Percentiles rank a stretch among this genome's conserved stretches.
phyloP scores from a whole-genome alignment of 352 stramenopile species.

The Globisporangium cylindrosporum region DNA sequence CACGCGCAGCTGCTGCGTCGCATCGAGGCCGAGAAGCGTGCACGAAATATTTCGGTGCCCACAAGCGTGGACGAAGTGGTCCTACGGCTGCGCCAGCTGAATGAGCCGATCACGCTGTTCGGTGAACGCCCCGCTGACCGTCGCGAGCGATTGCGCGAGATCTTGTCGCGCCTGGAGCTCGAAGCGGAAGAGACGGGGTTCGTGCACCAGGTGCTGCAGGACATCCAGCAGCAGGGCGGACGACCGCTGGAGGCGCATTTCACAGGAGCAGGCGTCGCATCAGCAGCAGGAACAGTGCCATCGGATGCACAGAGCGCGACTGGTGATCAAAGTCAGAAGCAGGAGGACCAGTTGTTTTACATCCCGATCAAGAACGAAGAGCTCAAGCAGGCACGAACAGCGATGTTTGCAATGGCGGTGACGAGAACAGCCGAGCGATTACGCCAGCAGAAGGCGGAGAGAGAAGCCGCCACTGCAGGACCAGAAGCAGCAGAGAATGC shows the following conservation, averaged over 20 bases:
- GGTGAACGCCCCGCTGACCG: constrained; percentile 94
- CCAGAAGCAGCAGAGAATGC: constrained; percentile 28
- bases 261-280: neutral
- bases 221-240: constrained; percentile 43
- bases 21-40: constrained; percentile 91
- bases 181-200: constrained; percentile 66
- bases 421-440: constrained; percentile 55
- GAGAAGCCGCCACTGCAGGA: constrained; percentile 20
- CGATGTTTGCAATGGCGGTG: constrained; percentile 81
- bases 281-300: constrained; percentile 1
- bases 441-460: constrained; percentile 48
- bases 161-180: constrained; percentile 81
- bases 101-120: constrained; percentile 94
- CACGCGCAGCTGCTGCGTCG: constrained; percentile 82
- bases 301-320: constrained; percentile 7
- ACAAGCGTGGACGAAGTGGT: constrained; percentile 92
- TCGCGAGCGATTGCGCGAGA: constrained; percentile 90
- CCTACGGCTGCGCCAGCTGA: constrained; percentile 82
- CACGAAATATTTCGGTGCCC: constrained; percentile 90
- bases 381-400: constrained; percentile 80
- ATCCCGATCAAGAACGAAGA: constrained; percentile 69
- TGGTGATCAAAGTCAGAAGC: constrained; percentile 21
- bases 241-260: constrained; percentile 20
- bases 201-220: constrained; percentile 53
- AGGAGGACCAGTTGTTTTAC: constrained; percentile 82